Base-by-base conservation (phyloP, 2,329 filamentous ascomycete genomes). In the Botrytis fabae region DNA sequence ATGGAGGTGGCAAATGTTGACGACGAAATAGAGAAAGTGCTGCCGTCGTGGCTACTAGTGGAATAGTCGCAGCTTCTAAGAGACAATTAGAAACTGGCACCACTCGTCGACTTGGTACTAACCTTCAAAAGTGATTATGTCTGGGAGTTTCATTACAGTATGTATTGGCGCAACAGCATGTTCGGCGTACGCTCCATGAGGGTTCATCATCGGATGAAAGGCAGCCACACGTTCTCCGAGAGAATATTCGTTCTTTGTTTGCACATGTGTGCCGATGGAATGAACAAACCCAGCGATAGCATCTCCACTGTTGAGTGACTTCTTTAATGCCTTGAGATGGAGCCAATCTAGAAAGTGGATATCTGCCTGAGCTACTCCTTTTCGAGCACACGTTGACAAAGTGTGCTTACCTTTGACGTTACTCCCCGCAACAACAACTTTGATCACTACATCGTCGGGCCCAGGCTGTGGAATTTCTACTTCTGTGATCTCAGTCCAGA, bases 161-260 rank as follows among this genome's bases (percentile, higher is more conserved):
- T 86, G 83, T 28, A 85, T 83, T 79, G 83, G 85, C 0, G 85
- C 85, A 4, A 90, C 79, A 2, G 87, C 86, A 74, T 90, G 91
- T 77, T 91, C 88, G 8, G 88, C 89, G 73, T 85, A 91, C 8
- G 83, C 85, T 2, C 89, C 89, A 20, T 83, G 78, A 0, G 84
- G 82, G 0, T 81, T 81, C 57, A 80, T 75, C 83, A 90, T 88
- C 74, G 86, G 81, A 71, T 86, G 84, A 70, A 85, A 84, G 1
- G 83, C 84, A 0, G 82, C 83, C 10, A 86, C 85, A 22, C 85
- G 82, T 70, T 86, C 84, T 32, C 84, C 85, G 28, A 73, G 75
- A 48, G 77, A 77, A 73, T 79, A 87, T 40, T 75, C 73, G 68
- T 80, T 83, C 18, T 18, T 60, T 9, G n/a, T 18, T 28, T 20